A percentile compares a stretch with the other conserved stretches of the same genome.
Conservation (phyloP, 345 rosid genomes). For the Syzygium oleosum region DNA sequence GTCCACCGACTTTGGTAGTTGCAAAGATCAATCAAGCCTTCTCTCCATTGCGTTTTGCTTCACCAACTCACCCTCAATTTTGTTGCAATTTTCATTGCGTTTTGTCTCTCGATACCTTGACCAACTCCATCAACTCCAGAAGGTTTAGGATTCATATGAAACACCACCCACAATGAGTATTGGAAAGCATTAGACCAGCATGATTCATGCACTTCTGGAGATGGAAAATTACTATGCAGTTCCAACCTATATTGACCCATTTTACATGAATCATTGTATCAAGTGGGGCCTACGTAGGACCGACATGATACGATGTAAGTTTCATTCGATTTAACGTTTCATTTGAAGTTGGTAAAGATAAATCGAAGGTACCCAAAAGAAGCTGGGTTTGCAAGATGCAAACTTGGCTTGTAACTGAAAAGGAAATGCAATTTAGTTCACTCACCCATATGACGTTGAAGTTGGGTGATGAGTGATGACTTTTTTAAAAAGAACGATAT, state of each 20-base stretch:
- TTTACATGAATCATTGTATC: not conserved
- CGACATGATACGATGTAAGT: not conserved
- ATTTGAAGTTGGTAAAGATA: not conserved
- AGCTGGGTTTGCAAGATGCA: not conserved
- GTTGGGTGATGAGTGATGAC: not conserved
- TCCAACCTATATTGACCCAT: not conserved
- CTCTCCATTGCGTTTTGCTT: not conserved
- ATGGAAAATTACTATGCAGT: not conserved
- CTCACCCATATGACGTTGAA: not conserved
- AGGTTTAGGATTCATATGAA: not conserved
- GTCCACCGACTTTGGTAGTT: not conserved
- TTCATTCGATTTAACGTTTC: not conserved
- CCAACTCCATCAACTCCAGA: not conserved
- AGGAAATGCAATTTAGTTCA: not conserved
- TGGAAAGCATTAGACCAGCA: not conserved
- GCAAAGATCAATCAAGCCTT: not conserved
- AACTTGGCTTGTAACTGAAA: not conserved
- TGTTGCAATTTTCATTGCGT: not conserved
- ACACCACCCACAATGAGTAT: not conserved
- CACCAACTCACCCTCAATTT: not conserved
- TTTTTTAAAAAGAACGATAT: not conserved
- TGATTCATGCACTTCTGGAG: not conserved
- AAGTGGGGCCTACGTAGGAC: fast-evolving
- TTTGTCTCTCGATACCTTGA: not conserved
- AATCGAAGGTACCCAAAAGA: not conserved